Conservation (phyloP, 176 grass and related monocot species). For the Rhynchospora tenuis region DNA sequence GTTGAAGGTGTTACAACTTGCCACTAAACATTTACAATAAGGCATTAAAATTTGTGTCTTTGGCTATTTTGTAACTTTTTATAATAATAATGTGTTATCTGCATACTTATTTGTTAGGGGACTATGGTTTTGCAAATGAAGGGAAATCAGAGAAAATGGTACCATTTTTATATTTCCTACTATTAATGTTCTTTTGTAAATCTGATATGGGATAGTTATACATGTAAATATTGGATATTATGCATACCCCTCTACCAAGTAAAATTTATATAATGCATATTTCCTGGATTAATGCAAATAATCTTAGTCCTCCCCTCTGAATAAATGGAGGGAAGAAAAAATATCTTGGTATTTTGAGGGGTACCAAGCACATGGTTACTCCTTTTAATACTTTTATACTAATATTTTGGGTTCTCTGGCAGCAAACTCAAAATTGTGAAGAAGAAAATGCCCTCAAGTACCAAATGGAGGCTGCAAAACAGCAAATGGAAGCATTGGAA, state of each 20-base stretch:
- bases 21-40: not conserved
- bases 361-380: not conserved
- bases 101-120: conserved; percentile 6
- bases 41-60: not conserved
- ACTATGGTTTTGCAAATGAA: conserved; percentile 7
- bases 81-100: not conserved
- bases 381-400: not conserved
- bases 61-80: not conserved
- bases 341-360: not conserved
- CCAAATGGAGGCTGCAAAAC: conserved; percentile 40
- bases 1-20: not conserved
- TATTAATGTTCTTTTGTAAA: not conserved
- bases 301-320: not conserved
- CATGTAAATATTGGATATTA: not conserved
- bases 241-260: not conserved
- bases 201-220: not conserved
- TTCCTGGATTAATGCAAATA: not conserved
- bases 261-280: not conserved
- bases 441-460: conserved; percentile 29
- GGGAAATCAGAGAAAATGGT: not conserved
- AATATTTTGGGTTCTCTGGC: conserved; percentile 5
- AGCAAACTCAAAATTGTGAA: conserved; percentile 34
- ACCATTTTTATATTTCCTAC: not conserved
- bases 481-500: conserved; percentile 52
- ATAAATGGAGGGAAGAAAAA: not conserved